A percentile compares a stretch with the other conserved stretches of the same genome.
These are phyloP conservation scores for Boletus vinaceobasis DNA, from an alignment of 768 basidiomycete species.

Conservation along the genomic window DNA sequence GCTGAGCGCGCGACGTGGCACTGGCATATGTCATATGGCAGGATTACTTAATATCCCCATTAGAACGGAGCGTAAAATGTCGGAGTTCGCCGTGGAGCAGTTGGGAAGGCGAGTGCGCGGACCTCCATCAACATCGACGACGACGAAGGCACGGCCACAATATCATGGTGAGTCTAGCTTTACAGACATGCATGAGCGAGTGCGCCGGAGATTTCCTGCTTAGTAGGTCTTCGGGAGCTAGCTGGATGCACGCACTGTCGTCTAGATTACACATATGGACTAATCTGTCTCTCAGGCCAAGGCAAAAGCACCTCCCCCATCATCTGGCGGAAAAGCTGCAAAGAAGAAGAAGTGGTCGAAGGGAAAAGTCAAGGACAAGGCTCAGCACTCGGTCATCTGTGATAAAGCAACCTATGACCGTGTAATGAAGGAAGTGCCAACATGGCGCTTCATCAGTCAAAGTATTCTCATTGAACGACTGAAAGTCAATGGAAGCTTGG, in stretches of 20 bases:
- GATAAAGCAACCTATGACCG: slow-evolving; percentile 93
- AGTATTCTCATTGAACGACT: slow-evolving; percentile 97
- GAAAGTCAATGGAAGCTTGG: slow-evolving; percentile 94
- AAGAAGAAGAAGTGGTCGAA: slow-evolving; percentile 99
- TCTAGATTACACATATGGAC: slow-evolving; percentile 17
- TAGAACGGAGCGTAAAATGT: slow-evolving; percentile 20
- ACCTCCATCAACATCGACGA: slow-evolving; percentile 18
- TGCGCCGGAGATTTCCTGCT: not conserved
- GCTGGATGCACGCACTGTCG: slow-evolving; percentile 22
- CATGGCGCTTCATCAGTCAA: slow-evolving; percentile 98
- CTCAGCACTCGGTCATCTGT: slow-evolving; percentile 90
- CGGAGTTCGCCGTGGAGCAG: slow-evolving; percentile 20
- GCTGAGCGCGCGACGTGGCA: slow-evolving; percentile 6
- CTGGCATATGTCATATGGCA: not conserved
- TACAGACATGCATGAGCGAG: not conserved
- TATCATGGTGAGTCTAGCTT: slow-evolving; percentile 29
- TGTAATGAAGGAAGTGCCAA: slow-evolving; percentile 97
- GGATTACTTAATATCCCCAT: slow-evolving; percentile 21
- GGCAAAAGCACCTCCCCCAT: slow-evolving; percentile 63
- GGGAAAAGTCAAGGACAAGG: slow-evolving; percentile 99
- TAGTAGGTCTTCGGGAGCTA: slow-evolving; percentile 4
- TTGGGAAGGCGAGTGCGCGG: not conserved
- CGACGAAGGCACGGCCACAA: slow-evolving; percentile 20
- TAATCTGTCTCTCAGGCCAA: slow-evolving; percentile 55
- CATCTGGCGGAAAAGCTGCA: slow-evolving; percentile 78